Evolutionary conservation across 257 asterid genomes (phyloP), one percentile per base, ranked within the genome.

Genomic region (Mitragyna speciosa): DNA sequence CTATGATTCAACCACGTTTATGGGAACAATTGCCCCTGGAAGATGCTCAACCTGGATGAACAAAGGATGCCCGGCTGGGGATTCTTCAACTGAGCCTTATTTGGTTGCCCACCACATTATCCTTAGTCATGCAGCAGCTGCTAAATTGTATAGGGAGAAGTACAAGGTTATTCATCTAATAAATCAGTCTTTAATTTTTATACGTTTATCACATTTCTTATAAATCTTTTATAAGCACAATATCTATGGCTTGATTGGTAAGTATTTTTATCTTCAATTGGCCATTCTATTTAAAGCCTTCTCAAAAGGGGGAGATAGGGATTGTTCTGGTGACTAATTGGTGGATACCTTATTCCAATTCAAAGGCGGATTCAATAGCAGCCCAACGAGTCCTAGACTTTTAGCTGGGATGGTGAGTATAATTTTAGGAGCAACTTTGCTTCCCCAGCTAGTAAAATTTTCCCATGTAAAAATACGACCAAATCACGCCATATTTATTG

Each of bases 291-390:
- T 56, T 2, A 19, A 73, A 92, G 95, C 70, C 76, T 64, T 41
- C 39, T 39, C 94, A 92, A 78, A 92, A 87, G 79, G 97, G 96
- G 24, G 77, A 85, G 71, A 87, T 92, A 6, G 97, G 95, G 4
- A 87, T 88, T 12, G 75, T 79, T 0, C 79, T 88, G 0, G 87
- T 81, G 15, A 56, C 85, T 14, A 74, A 87, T 54, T 90, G 91
- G 78, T 80, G 45, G 82, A 76, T 24, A 87, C 97, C 59, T 5
- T 76, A 39, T 5, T 81, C 97, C 36, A 82, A 73, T 1, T 79
- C 56, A 76, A 15, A 4, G 45, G 81, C 33, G 1, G 92, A 93
- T 51, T 22, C 3, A 0, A 12, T 65, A 68, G 97, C 98, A 19
- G 86, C 91, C 14, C 70, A 78, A 82, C 86, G 93, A 66, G 92